Base-by-base conservation (phyloP, 2,329 filamentous ascomycete species). In the Aureobasidium pullulans region DNA sequence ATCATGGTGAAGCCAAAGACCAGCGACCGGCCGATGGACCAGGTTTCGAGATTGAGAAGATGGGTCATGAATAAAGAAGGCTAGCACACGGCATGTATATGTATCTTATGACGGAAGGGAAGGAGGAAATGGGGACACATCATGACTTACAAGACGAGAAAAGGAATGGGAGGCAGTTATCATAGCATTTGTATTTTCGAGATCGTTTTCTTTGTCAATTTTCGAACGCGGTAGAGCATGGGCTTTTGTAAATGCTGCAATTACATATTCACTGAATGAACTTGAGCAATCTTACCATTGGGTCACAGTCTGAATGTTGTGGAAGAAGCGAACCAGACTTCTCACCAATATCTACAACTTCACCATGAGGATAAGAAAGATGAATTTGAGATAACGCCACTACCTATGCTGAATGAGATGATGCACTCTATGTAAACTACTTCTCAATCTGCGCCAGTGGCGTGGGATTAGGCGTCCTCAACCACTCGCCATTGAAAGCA, bases 401-500 rank as follows among this genome's bases (percentile, higher is more conserved):
- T 52, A 6, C 8, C 34, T 13, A 40, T 52, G 48, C 48, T 5
- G 23, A 39, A 52, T 32, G 32, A 37, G 1, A 37, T 16, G 5
- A 49, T 3, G 11, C 32, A 39, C 7, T 31, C 29, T 40, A 31
- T 6, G 8, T 6, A 29, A 19, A 31, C 39, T 56, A 56, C 44
- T 57, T 39, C 42, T 66, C 61, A 54, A 62, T 49, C 48, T 64
- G 43, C 23, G 60, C 65, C 60, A 73, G 70, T 10, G 84, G 84
- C 31, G 73, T 73, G 0, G 82, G 80, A 57, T 81, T 71, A 15
- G 78, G 74, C 16, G 80, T 83, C 49, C 78, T 77, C 52, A 93
- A 77, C 90, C 93, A 97, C 72, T 96, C 91, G 54, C 94, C 94
- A 66, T 97, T 97, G 72, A 99, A 99, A 1, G 94, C 94, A 71